Evolutionary conservation across 2,329 filamentous ascomycete genomes (phyloP).

Genomic region (Chaetomium sp.): DNA sequence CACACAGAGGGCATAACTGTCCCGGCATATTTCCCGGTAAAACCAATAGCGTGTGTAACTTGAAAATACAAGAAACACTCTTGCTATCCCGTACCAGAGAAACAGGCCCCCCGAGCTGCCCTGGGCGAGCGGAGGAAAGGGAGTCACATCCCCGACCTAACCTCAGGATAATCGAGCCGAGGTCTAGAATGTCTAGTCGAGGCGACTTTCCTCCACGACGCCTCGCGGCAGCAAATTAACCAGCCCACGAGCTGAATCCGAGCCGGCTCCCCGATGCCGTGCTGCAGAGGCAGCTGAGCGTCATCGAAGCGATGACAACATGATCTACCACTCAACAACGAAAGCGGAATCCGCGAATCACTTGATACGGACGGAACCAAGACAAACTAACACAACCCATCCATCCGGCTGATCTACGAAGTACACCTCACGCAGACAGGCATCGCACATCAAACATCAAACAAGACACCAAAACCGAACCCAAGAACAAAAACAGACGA

Average conservation of each 20-base stretch:
- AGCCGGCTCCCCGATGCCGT: not conserved
- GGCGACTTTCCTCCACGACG: not conserved
- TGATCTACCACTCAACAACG: not conserved
- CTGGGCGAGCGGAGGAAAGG: not conserved
- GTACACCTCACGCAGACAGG: not conserved
- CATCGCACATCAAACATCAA: not conserved
- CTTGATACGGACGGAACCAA: not conserved
- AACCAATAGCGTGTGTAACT: not conserved
- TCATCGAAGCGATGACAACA: not conserved
- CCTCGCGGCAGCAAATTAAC: conserved; percentile 8
- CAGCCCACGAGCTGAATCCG: conserved; percentile 3
- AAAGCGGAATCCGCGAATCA: not conserved
- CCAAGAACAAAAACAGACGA: not conserved
- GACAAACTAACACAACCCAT: not conserved
- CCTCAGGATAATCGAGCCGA: not conserved
- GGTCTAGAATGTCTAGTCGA: not conserved
- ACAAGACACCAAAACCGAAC: not conserved
- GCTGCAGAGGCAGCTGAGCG: not conserved
- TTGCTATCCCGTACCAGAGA: not conserved
- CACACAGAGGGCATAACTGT: not conserved
- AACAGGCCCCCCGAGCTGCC: not conserved
- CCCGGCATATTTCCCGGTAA: not conserved
- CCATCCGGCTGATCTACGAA: not conserved
- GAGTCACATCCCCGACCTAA: not conserved
- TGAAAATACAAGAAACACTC: not conserved